Evolutionary conservation across 306 rosid species (phyloP).

Genomic region (Prunus salicina): DNA sequence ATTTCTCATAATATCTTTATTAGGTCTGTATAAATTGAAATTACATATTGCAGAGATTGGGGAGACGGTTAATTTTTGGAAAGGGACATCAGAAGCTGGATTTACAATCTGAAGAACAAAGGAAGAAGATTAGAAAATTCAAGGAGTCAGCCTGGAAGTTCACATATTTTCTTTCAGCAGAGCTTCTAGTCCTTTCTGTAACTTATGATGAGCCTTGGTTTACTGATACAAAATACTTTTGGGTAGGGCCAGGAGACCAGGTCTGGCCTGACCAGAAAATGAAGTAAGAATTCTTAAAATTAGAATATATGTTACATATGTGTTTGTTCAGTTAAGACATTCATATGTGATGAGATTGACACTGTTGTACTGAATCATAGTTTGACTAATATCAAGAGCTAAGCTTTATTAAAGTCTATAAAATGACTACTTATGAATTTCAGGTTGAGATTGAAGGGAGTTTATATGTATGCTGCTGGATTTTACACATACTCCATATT

Average conservation of each 20-base stretch:
- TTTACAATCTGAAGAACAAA: slow-evolving; percentile 42
- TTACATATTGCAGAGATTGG: slow-evolving; percentile 58
- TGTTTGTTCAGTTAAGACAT: slow-evolving; percentile 14
- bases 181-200: slow-evolving; percentile 65
- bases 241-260: slow-evolving; percentile 96
- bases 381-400: slow-evolving; percentile 7
- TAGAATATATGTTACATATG: not conserved
- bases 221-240: slow-evolving; percentile 61
- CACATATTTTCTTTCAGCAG: slow-evolving; percentile 80
- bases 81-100: slow-evolving; percentile 47
- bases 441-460: slow-evolving; percentile 89
- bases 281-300: slow-evolving; percentile 51
- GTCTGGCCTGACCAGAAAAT: slow-evolving; percentile 91
- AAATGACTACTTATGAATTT: slow-evolving; percentile 23
- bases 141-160: slow-evolving; percentile 98
- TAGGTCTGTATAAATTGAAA: slow-evolving; percentile 27
- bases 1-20: slow-evolving; percentile 15
- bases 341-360: slow-evolving; percentile 1
- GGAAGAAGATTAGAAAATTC: slow-evolving; percentile 78
- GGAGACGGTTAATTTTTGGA: slow-evolving; percentile 65
- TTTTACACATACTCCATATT: slow-evolving; percentile 90
- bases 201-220: slow-evolving; percentile 90
- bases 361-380: not conserved
- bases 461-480: slow-evolving; percentile 87
- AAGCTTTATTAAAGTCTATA: slow-evolving; percentile 14